These are phyloP conservation scores for Globisporangium ultimum DNA, from an alignment of 352 stramenopile genomes.

Conservation along the genomic window DNA sequence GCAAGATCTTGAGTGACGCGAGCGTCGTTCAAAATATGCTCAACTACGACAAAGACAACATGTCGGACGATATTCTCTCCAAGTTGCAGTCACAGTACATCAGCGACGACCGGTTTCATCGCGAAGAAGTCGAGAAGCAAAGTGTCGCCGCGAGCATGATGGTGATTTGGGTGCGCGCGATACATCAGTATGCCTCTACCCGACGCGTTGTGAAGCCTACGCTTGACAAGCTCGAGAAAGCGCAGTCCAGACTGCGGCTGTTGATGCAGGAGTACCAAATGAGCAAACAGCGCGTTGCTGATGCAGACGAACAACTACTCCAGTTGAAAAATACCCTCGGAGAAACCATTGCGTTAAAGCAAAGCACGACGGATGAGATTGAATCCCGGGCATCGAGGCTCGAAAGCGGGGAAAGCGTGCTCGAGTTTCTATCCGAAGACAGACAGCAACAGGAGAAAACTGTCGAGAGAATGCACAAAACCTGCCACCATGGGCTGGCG, in stretches of 20 bases:
- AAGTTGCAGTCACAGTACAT: conserved; percentile 54
- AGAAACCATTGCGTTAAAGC: conserved; percentile 20
- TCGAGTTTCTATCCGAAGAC: conserved; percentile 40
- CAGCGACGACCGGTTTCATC: conserved; percentile 46
- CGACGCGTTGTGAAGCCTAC: conserved; percentile 55
- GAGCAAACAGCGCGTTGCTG: conserved; percentile 53
- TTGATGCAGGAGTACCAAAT: conserved; percentile 68
- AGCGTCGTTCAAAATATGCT: conserved; percentile 74
- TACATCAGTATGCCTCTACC: conserved; percentile 56
- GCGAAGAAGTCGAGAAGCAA: conserved; percentile 71
- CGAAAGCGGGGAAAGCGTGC: conserved; percentile 25
- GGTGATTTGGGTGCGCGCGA: conserved; percentile 69
- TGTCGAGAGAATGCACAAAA: conserved; percentile 12
- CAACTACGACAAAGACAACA: conserved; percentile 70
- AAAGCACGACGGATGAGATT: conserved; percentile 33
- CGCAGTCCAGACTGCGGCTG: conserved; percentile 40
- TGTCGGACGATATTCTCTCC: conserved; percentile 29
- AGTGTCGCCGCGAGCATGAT: conserved; percentile 75
- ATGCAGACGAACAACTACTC: conserved; percentile 34
- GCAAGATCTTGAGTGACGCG: conserved; percentile 51
- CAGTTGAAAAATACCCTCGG: conserved; percentile 25
- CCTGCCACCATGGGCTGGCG: conserved; percentile 22
- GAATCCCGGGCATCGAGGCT: conserved; percentile 22
- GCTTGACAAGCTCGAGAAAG: conserved; percentile 59
- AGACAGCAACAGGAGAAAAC: conserved; percentile 18